Evolutionary conservation across 2,329 filamentous ascomycete genomes (phyloP), one percentile per base, ranked within the genome.

Genomic region (Sphaerostilbella broomeana): DNA sequence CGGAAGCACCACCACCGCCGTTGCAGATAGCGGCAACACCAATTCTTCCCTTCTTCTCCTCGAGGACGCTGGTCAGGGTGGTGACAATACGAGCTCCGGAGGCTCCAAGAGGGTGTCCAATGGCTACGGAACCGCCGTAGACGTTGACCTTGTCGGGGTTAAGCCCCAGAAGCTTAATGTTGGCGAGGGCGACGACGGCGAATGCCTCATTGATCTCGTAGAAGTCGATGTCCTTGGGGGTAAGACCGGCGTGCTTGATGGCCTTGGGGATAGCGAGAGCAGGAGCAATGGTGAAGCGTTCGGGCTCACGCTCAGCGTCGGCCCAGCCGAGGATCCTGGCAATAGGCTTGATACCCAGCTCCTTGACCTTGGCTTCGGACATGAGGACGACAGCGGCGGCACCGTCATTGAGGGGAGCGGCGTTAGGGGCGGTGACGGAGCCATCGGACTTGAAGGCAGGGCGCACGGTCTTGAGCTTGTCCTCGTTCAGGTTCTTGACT

Each of bases 141-240:
- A 97, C 72, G 69, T 98, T 98, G 60, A 98, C 89, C 68, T 88
- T 94, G 44, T 89, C 85, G 50, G 85, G 75, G 48, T 73, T 72
- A 42, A 98, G 69, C 46, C 73, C 75, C 27, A 98, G 79, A 40
- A 97, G 65, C 77, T 98, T 95, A 69, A 95, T 80, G 73, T 98
- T 98, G 51, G 92, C 89, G 37, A 98, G 76, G 26, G 92, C 87
- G 48, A 98, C 92, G 35, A 95, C 92, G 47, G 86, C 92, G 73
- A 98, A 98, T 28, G 92, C 92, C 73, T 98, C 92, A 73, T 98
- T 98, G 74, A 98, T 95, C 74, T 98, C 92, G 64, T 92, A 98
- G 53, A 80, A 92, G 57, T 97, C 90, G 43, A 98, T 75, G 44
- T 86, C 74, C 48, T 82, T 78, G 52, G 81, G 75, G 42, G 79